Evolutionary conservation across 352 stramenopile genomes (phyloP).

Genomic region (Globisporangium barbulae): DNA sequence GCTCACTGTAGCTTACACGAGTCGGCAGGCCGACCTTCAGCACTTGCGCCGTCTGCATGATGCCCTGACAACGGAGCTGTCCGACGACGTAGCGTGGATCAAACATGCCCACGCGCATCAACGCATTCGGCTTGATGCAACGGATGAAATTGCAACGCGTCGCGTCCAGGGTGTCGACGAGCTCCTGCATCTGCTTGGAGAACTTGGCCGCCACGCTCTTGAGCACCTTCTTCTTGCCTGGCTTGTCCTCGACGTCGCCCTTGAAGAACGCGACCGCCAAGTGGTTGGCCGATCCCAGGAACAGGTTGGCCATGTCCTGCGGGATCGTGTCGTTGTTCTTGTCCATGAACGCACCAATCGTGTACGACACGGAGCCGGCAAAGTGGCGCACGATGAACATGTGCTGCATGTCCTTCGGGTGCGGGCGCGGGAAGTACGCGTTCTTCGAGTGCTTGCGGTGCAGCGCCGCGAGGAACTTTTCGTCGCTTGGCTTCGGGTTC

Average conservation of each 20-base stretch:
- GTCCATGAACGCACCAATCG: slow-evolving; percentile 87
- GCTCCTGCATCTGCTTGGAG: slow-evolving; percentile 74
- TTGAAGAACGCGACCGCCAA: slow-evolving; percentile 69
- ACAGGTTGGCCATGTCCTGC: slow-evolving; percentile 79
- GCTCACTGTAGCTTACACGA: slow-evolving; percentile 71
- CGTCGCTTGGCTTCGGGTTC: slow-evolving; percentile 88
- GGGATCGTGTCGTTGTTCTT: slow-evolving; percentile 92
- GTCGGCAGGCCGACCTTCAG: slow-evolving; percentile 85
- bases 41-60: slow-evolving; percentile 87
- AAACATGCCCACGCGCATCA: slow-evolving; percentile 72
- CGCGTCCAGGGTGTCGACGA: slow-evolving; percentile 73
- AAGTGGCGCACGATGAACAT: slow-evolving; percentile 91
- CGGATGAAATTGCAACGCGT: slow-evolving; percentile 88
- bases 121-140: slow-evolving; percentile 87
- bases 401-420: slow-evolving; percentile 88
- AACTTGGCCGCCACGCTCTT: slow-evolving; percentile 67
- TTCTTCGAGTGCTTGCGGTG: slow-evolving; percentile 86
- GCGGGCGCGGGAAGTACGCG: slow-evolving; percentile 79
- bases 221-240: slow-evolving; percentile 81
- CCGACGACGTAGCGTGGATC: slow-evolving; percentile 77
- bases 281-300: slow-evolving; percentile 62
- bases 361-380: slow-evolving; percentile 87
- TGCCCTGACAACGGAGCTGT: slow-evolving; percentile 82
- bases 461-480: slow-evolving; percentile 81
- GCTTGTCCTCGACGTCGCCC: slow-evolving; percentile 47